A percentile compares a stretch with the other conserved stretches of the same genome.
Evolutionary conservation across 371 early-diverging fungal genomes (phyloP).

Genomic region (Mortierella sp.): DNA sequence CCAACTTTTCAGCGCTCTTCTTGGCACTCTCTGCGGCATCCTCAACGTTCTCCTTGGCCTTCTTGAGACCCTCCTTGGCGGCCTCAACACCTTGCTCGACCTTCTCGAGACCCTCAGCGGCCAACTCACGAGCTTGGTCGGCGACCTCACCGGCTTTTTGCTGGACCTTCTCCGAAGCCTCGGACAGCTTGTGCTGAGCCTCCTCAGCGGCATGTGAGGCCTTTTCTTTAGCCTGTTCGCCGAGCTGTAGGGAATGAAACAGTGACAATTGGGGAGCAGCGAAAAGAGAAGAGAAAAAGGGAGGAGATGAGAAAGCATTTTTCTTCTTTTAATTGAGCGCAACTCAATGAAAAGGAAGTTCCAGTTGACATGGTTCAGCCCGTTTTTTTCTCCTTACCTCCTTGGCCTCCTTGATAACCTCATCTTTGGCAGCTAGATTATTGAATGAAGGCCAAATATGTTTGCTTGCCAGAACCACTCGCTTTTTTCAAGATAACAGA

Average conservation of each 20-base stretch:
- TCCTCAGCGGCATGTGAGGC: conserved; percentile 35
- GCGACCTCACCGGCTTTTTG: conserved; percentile 37
- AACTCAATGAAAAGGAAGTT: not conserved
- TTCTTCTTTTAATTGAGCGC: not conserved
- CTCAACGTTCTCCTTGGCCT: conserved; percentile 15
- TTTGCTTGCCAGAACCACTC: not conserved
- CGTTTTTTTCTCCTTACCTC: conserved; percentile 23
- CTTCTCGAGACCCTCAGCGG: conserved; percentile 44
- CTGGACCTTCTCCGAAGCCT: conserved; percentile 30
- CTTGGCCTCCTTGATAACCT: conserved; percentile 48
- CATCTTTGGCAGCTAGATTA: conserved; percentile 33
- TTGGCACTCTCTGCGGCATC: conserved; percentile 7
- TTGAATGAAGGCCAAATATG: not conserved
- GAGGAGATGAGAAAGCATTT: not conserved
- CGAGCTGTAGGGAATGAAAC: conserved; percentile 19
- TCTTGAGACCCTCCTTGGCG: conserved; percentile 16
- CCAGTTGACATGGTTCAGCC: not conserved
- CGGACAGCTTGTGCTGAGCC: conserved; percentile 24
- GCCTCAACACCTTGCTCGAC: conserved; percentile 9
- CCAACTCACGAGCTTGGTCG: conserved; percentile 42
- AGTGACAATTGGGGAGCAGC: not conserved
- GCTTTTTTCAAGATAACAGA: not conserved
- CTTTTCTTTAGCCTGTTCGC: conserved; percentile 39
- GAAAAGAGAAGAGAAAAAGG: not conserved
- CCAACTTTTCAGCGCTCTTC: conserved; percentile 15